These are phyloP conservation scores for Ceratocystis smalleyi DNA, from an alignment of 2,329 filamentous ascomycete genomes.

Conservation along the genomic window DNA sequence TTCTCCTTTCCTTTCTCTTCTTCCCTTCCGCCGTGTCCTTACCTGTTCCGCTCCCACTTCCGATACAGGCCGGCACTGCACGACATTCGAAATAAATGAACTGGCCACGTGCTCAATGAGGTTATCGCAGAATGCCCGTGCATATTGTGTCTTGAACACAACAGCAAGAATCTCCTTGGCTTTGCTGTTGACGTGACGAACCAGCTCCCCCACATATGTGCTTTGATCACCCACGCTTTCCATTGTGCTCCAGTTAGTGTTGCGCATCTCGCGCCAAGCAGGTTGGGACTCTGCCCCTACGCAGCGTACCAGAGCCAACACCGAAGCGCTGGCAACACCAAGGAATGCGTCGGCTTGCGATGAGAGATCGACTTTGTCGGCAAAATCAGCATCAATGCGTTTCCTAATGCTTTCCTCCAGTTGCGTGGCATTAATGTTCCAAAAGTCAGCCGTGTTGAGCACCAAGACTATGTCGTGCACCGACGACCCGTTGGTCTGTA, in stretches of 20 bases:
- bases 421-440: constrained; percentile 82
- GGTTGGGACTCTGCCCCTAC: constrained; percentile 72
- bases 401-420: constrained; percentile 89
- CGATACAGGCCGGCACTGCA: constrained; percentile 77
- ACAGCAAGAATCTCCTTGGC: constrained; percentile 60
- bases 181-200: constrained; percentile 55
- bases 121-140: constrained; percentile 86
- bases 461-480: constrained; percentile 71
- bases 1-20: background rate
- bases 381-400: constrained; percentile 67
- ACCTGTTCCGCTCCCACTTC: constrained; percentile 89
- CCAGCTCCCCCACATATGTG: constrained; percentile 71
- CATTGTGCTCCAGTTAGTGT: constrained; percentile 87
- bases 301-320: constrained; percentile 67
- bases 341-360: constrained; percentile 91
- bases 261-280: constrained; percentile 92
- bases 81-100: constrained; percentile 67
- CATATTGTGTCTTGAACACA: constrained; percentile 82
- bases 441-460: constrained; percentile 94
- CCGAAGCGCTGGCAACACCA: constrained; percentile 77
- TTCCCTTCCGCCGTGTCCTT: constrained; percentile 19
- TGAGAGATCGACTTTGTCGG: constrained; percentile 66
- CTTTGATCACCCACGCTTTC: constrained; percentile 89
- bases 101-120: constrained; percentile 76
- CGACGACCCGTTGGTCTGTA: constrained; percentile 40